Base-by-base conservation (phyloP, 306 rosid genomes). In the Lathyrus sativus region DNA sequence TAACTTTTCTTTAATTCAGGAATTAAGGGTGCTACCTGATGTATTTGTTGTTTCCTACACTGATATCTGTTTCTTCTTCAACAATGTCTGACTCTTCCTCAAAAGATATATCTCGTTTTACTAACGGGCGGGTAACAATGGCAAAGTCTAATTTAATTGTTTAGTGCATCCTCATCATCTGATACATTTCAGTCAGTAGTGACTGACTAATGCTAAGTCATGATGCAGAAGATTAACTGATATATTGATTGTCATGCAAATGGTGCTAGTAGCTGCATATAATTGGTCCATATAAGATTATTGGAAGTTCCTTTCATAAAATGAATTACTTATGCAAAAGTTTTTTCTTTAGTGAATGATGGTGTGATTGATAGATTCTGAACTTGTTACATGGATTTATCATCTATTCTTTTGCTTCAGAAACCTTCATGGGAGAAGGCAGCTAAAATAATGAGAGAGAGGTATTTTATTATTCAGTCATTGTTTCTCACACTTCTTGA, bases 381-480 rank as follows among this genome's bases (percentile, higher is more conserved):
- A 53, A 71, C 59, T 69, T 41, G 28, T 60, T 70, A 70, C 50
- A 37, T 45, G 56, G 49, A 28, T 70, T 48, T 51, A 19, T 70
- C 66, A 62, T 76, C 69, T 48, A 37, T 43, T 72, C 56, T 70
- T 75, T 59, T 77, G 49, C 63, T 74, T 64, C 90, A 93, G 99
- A 93, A 88, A 90, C 96, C 96, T 64, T 85, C 99, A 59, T 93
- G 99, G 99, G 99, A 93, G 82, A 93, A 86, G 85, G 82, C 95
- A 3, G 91, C 96, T 71, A 88, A 82, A 76, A 74, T 74, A 66
- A 85, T 87, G 28, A 81, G 82, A 85, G 96, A 93, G 74, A 93
- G 97, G 99, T 93, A 73, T 67, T 62, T 51, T 68, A 61, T 61
- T 67, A 68, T 67, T 58, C 46, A 50, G 17, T 66, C 72, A 43